phyloP scores from a whole-genome alignment of 192 early-diverging fungal species.

The Coemansia aciculifera region DNA sequence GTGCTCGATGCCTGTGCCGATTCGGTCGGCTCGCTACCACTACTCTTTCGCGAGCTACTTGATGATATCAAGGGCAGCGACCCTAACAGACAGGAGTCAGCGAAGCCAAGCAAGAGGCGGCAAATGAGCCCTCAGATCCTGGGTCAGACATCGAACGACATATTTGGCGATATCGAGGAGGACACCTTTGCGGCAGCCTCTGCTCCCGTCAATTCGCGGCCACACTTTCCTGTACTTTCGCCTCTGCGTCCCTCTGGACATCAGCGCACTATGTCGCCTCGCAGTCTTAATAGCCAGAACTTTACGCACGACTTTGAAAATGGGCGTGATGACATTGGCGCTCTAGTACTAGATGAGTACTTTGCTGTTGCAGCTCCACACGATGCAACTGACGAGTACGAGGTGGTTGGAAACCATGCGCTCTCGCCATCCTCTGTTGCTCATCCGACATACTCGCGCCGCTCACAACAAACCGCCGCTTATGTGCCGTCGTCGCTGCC shows the following conservation, averaged over 20 bases:
- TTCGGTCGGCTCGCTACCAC: slow-evolving; percentile 35
- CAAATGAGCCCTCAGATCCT: slow-evolving; percentile 27
- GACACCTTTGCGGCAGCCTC: slow-evolving; percentile 39
- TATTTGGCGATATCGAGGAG: slow-evolving; percentile 54
- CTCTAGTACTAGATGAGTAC: slow-evolving; percentile 44
- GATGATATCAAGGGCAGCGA: slow-evolving; percentile 19
- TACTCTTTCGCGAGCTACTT: slow-evolving; percentile 27
- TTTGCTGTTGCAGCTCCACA: slow-evolving; percentile 40
- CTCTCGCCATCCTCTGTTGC: slow-evolving; percentile 41
- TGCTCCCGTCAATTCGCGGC: neutral
- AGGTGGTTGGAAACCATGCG: slow-evolving; percentile 43
- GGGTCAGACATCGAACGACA: slow-evolving; percentile 31
- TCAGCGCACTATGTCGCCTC: slow-evolving; percentile 16
- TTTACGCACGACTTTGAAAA: slow-evolving; percentile 53
- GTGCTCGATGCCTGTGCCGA: slow-evolving; percentile 48
- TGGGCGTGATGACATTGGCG: slow-evolving; percentile 43
- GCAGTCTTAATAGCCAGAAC: slow-evolving; percentile 17
- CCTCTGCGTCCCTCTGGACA: slow-evolving; percentile 11
- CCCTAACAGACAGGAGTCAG: neutral
- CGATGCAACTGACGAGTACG: slow-evolving; percentile 45
- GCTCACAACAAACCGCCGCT: neutral
- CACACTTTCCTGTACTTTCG: slow-evolving; percentile 5
- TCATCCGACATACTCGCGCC: slow-evolving; percentile 44
- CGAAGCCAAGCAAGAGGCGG: neutral
- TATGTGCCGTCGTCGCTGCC: neutral